Conservation (phyloP, 495 filamentous ascomycete species). For the Amorphotheca resinae region DNA sequence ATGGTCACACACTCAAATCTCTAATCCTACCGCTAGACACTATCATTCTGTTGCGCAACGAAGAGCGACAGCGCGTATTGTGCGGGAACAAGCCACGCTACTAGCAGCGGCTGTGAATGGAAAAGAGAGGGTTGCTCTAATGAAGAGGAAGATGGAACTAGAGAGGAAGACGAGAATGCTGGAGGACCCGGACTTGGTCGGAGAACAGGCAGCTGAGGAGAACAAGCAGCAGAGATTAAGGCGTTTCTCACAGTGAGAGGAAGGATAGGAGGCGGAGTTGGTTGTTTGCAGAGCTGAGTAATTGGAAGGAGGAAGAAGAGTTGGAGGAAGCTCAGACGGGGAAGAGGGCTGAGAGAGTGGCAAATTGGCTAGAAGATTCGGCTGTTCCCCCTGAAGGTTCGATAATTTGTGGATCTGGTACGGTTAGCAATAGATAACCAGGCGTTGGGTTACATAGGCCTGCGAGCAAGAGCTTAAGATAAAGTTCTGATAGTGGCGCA, state of each 20-base stretch:
- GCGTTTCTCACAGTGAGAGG: conserved; percentile 27
- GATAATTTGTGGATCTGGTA: too few relatives aligned
- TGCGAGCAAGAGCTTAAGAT: too few relatives aligned
- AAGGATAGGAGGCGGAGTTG: conserved; percentile 39
- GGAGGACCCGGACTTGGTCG: conserved; percentile 40
- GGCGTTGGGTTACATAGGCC: too few relatives aligned
- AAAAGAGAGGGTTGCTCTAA: conserved; percentile 26
- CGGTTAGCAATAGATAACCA: too few relatives aligned
- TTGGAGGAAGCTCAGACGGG: conserved; percentile 32
- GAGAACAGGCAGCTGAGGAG: conserved; percentile 34
- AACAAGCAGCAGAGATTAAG: conserved; percentile 33
- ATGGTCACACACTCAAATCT: conserved; percentile 28
- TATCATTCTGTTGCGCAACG: conserved; percentile 37
- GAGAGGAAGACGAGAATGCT: conserved; percentile 29
- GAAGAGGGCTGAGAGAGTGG: too few relatives aligned
- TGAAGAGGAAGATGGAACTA: conserved; percentile 27
- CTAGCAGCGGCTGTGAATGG: conserved; percentile 10
- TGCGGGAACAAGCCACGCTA: conserved; percentile 6
- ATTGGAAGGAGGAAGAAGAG: conserved; percentile 32
- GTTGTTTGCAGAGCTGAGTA: conserved; percentile 34
- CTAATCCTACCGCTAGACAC: conserved; percentile 34
- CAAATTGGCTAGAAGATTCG: too few relatives aligned
- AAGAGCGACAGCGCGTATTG: conserved; percentile 21
- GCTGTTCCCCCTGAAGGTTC: too few relatives aligned
- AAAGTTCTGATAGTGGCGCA: too few relatives aligned